Base-by-base conservation (phyloP, 192 early-diverging fungal genomes). In the Kappamyces sp. region DNA sequence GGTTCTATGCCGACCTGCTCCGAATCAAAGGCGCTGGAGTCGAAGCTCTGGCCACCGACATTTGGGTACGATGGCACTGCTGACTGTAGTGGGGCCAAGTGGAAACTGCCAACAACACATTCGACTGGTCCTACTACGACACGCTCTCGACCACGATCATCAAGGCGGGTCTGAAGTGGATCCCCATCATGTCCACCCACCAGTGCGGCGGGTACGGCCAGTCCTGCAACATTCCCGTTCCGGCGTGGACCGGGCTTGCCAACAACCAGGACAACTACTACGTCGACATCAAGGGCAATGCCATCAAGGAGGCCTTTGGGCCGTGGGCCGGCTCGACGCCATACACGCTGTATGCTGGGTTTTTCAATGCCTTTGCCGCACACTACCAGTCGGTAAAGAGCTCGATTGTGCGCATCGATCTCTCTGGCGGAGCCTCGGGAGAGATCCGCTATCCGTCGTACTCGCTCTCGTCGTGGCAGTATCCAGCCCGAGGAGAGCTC, bases 121-220 rank as follows among this genome's bases (percentile, higher is more conserved):
- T 62, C 40, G 61, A 62, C 52, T 62, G 61, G 61, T 53, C 50
- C n/a, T 62, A 62, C 41, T 62, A 62, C 41, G 46, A 62, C 31
- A 51, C 10, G 5, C 50, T 62, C 51, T 62, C 61, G 13, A 48
- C 36, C 39, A 32, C 51, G 33, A 54, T 62, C 52, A 62, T 62
- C 52, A 55, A 62, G 7, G 61, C 61, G 13, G 61, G 61, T 36
- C 38, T 62, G 10, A 37, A 62, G 13, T 62, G 61, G 61, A 62
- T 62, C 33, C 61, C 61, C 40, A 62, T 62, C 39, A n/a, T 62
- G 50, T 62, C 61, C 12, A 62, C 61, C n/a, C 61, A 62, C 33
- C 10, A 52, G 51, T 62, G 61, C 33, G 61, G 61, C 2, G 61
- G 37, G 3, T 15, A 33, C 3, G 57, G 38, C 7, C 49, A 37